These are phyloP conservation scores for Phytophthora syringae DNA, from an alignment of 352 stramenopile species.

Conservation along the genomic window DNA sequence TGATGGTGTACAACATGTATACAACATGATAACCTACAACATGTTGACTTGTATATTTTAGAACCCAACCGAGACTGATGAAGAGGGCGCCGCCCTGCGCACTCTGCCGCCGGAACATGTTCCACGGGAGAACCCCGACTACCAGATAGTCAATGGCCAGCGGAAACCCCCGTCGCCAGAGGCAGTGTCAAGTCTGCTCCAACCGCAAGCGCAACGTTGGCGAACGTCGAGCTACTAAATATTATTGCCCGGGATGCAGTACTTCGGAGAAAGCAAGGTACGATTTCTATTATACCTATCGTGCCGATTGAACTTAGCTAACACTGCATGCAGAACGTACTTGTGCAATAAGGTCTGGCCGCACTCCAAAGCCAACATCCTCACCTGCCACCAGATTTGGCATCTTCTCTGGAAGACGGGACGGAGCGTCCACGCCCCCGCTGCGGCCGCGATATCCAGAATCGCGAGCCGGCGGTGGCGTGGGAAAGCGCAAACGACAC, in stretches of 20 bases:
- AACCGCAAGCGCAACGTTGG: background rate
- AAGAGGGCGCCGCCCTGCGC: background rate
- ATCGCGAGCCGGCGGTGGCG: background rate
- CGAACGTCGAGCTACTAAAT: background rate
- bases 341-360: conserved; percentile 15
- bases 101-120: background rate
- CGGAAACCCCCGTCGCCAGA: background rate
- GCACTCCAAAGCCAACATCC: conserved; percentile 12
- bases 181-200: background rate
- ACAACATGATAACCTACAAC: background rate
- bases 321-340: background rate
- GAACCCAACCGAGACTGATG: background rate
- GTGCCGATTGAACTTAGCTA: background rate
- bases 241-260: background rate
- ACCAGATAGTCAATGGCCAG: background rate
- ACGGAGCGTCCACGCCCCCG: background rate
- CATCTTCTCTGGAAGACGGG: conserved; percentile 1
- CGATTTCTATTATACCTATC: background rate
- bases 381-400: conserved; percentile 14
- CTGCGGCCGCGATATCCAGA: conserved; percentile 7
- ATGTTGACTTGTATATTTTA: background rate
- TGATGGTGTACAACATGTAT: background rate
- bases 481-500: background rate
- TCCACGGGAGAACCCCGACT: background rate
- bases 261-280: background rate